These are phyloP conservation scores for Cordyceps javanica DNA, from an alignment of 2,329 filamentous ascomycete species.

Conservation along the genomic window DNA sequence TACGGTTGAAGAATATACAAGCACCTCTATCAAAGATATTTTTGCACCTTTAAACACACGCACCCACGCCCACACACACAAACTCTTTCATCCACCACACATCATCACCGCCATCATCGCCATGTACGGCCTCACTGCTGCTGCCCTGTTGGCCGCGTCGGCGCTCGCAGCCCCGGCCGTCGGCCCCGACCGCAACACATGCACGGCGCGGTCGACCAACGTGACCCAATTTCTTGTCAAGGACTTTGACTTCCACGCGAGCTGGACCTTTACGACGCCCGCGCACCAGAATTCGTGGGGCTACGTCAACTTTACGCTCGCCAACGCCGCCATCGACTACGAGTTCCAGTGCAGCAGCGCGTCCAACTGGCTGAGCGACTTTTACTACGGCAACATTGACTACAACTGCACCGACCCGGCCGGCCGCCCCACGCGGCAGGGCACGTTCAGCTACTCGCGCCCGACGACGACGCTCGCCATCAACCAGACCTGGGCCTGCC, in stretches of 20 bases:
- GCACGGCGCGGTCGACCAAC: conserved; percentile 18
- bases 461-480: conserved; percentile 31
- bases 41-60: neutral
- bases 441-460: conserved; percentile 38
- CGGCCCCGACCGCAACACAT: conserved; percentile 12
- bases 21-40: neutral
- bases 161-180: conserved; percentile 20
- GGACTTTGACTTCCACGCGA: conserved; percentile 43
- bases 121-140: conserved; percentile 17
- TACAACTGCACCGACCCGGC: conserved; percentile 38
- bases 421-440: conserved; percentile 19
- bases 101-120: conserved; percentile 10
- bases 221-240: conserved; percentile 32
- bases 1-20: too few relatives aligned
- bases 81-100: neutral
- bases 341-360: conserved; percentile 31
- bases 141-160: conserved; percentile 21
- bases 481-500: conserved; percentile 46
- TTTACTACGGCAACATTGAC: conserved; percentile 41
- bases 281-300: conserved; percentile 45
- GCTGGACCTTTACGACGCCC: conserved; percentile 43
- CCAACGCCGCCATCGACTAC: conserved; percentile 37
- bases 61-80: neutral
- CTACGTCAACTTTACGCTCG: conserved; percentile 42
- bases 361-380: conserved; percentile 39